phyloP scores from a whole-genome alignment of 192 early-diverging fungal species.

The Coemansia sp. region DNA sequence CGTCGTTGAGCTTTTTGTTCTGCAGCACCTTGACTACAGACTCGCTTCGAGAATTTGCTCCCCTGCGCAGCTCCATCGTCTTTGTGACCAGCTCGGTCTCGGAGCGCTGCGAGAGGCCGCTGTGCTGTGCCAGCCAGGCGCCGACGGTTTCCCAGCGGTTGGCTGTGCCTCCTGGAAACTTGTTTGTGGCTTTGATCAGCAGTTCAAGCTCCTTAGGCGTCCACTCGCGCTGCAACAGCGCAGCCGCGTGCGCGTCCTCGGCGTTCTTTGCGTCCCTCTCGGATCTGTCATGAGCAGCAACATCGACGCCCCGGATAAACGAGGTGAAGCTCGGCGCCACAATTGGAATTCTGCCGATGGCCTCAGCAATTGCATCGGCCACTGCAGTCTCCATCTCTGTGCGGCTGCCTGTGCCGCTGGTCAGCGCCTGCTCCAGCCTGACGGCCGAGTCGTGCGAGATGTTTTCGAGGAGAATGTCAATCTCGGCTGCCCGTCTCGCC shows the following conservation, averaged over 20 bases:
- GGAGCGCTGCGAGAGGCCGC: conserved; percentile 54
- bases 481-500: conserved; percentile 30
- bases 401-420: background rate
- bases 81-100: conserved; percentile 71
- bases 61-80: conserved; percentile 66
- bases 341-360: conserved; percentile 7
- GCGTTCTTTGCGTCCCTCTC: conserved; percentile 8
- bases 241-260: background rate
- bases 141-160: conserved; percentile 77
- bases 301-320: conserved; percentile 15
- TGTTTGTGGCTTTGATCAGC: conserved; percentile 77
- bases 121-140: conserved; percentile 72
- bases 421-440: conserved; percentile 29
- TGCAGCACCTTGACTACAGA: conserved; percentile 40
- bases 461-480: conserved; percentile 57
- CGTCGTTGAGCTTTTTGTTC: conserved; percentile 16
- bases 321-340: conserved; percentile 14
- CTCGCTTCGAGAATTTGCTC: conserved; percentile 34
- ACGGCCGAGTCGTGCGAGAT: conserved; percentile 42
- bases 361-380: background rate
- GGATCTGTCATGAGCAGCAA: conserved; percentile 1
- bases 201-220: conserved; percentile 64
- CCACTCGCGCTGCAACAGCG: conserved; percentile 53
- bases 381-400: background rate
- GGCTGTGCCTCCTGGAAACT: conserved; percentile 74